Evolutionary conservation across 176 grass and related monocot species (phyloP).

Genomic region (Triticum monococcum): DNA sequence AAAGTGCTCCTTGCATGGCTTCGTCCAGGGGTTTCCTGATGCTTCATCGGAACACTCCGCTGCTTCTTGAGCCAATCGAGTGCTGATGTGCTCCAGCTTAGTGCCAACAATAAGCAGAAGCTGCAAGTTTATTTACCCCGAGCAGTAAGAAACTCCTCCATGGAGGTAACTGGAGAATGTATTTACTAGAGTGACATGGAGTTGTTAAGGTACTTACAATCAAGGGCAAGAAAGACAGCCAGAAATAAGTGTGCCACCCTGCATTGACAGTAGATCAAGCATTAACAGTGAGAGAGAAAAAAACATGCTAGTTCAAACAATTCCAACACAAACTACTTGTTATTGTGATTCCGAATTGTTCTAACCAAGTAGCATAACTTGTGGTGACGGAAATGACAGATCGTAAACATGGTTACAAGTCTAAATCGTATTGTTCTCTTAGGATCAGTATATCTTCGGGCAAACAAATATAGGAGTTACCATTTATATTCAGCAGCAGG

Average conservation of each 20-base stretch:
- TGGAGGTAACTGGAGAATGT: background rate
- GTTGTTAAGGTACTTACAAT: conserved; percentile 47
- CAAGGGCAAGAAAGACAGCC: conserved; percentile 76
- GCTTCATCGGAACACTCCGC: background rate
- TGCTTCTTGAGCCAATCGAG: conserved; percentile 40
- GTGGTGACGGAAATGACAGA: background rate
- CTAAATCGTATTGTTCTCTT: background rate
- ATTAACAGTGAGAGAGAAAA: background rate
- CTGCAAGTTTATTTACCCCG: conserved; percentile 28
- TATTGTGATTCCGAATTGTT: background rate
- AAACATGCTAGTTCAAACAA: background rate
- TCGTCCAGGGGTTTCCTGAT: conserved; percentile 2
- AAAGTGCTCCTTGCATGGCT: conserved; percentile 51
- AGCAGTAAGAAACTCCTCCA: background rate
- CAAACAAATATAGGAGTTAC: conserved; percentile 31
- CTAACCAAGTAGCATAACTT: background rate
- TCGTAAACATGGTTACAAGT: background rate
- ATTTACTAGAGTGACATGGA: background rate
- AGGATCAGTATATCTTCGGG: background rate
- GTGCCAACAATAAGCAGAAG: conserved; percentile 54
- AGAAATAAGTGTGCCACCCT: conserved; percentile 86
- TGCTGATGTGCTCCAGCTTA: conserved; percentile 63
- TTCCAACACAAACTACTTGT: background rate
- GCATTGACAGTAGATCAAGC: conserved; percentile 32
- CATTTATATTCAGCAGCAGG: conserved; percentile 70